Base-by-base conservation (phyloP, 116 monocot species). In the Papilionanthe hybrid region DNA sequence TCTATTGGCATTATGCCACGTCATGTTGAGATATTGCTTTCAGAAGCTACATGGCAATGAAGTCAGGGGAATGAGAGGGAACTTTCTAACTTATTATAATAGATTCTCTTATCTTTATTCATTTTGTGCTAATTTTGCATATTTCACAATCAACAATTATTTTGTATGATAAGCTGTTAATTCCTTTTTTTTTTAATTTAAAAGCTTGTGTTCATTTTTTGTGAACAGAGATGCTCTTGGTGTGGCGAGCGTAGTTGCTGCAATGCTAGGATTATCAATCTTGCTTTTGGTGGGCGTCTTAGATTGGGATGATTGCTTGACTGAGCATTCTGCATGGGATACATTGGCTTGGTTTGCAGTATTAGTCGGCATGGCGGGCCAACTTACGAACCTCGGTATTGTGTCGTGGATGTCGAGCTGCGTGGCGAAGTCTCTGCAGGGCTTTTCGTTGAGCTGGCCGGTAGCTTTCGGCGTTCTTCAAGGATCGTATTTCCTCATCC, bases 271-370 rank as follows among this genome's bases (percentile, higher is more conserved):
- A 0, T 80, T 99, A 25, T 99, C 93, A 15, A 89, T 99, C 72
- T 95, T 99, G 57, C 87, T 99, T 19, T 86, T 93, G n/a, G 71
- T 93, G 18, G 99, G 99, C 65, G 99, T 99, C 50, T 83, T 99
- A 55, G 85, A 91, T 48, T 99, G 99, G 95, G 92, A 99, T 72
- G 95, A 99, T 81, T 99, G 99, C 79, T 83, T 99, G 81, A 87
- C 48, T 75, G 99, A 99, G 81, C 95, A 95, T 79, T 93, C 91
- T 57, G 99, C 95, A 75, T 99, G 99, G 99, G 99, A 99, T 78
- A 95, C 95, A 7, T 86, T 99, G 56, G 85, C 88, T 77, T 99
- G 99, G 99, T 99, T 99, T 89, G 91, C 99, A 45, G 89, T 99
- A 79, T 86, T 99, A 69, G 95, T 99, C 20, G 99, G 99, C 41